phyloP scores from a whole-genome alignment of 306 rosid species.

The Citrullus mucosospermus region DNA sequence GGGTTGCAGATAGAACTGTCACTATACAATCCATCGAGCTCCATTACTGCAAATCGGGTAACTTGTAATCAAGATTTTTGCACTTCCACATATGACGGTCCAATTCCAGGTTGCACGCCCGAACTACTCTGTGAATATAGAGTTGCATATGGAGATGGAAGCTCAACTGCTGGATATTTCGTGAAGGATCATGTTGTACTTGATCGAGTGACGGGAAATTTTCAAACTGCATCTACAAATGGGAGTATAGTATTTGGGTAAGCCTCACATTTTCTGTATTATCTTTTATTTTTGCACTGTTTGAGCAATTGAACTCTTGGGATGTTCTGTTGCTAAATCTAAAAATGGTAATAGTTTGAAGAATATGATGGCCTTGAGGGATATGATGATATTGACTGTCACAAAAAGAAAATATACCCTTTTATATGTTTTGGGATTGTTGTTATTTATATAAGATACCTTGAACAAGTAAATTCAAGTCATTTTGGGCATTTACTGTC shows the following conservation, averaged over 20 bases:
- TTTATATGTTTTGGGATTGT: neutral
- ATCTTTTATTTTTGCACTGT: neutral
- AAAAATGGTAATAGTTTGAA: neutral
- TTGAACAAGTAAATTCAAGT: neutral
- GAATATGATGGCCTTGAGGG: neutral
- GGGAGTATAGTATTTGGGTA: conserved; percentile 66
- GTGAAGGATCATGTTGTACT: conserved; percentile 55
- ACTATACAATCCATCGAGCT: conserved; percentile 41
- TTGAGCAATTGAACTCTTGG: neutral
- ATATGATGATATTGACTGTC: neutral
- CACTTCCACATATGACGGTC: conserved; percentile 36
- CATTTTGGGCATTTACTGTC: neutral
- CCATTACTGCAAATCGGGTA: conserved; percentile 41
- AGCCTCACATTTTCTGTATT: conserved; percentile 19
- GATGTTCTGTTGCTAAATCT: neutral
- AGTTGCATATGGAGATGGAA: conserved; percentile 81
- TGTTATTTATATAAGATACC: neutral
- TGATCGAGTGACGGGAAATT: conserved; percentile 35
- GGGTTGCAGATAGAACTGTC: conserved; percentile 52
- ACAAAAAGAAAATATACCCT: neutral
- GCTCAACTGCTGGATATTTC: conserved; percentile 56
- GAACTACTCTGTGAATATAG: conserved; percentile 41
- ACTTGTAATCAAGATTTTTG: conserved; percentile 57
- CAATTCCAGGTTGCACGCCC: conserved; percentile 40
- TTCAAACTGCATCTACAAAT: conserved; percentile 20